Base-by-base conservation (phyloP, 257 asterid genomes). In the Pogostemon cablin region DNA sequence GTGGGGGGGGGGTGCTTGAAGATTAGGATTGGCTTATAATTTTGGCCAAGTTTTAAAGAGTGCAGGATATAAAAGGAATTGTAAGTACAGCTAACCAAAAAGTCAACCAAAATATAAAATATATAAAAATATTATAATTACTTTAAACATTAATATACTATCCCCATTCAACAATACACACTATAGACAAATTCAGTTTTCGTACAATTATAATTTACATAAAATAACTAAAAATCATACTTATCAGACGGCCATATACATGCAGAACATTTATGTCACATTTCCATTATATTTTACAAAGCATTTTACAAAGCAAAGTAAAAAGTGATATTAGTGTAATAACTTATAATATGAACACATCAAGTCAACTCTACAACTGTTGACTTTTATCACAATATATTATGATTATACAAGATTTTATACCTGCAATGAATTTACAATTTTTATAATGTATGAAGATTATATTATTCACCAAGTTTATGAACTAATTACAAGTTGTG, bases 21-120 rank as follows among this genome's bases (percentile, higher is more conserved):
- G 69, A 47, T 10, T 44, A 25, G 15, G 44, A 63, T 49, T 40
- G 32, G 38, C 46, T 59, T 40, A 10, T 54, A 12, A 52, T 35
- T 32, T 69, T 39, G 81, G 66, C 48, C 49, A 65, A 44, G 20
- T 37, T 68, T 52, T 77, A 65, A 43, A 60, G 40, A 37, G 73
- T 5, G 62, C 43, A 5, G 15, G 3, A 63, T 57, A 48, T 47
- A 11, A 66, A 66, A 57, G 52, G 46, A 55, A 69, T 59, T 69
- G 1, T 1, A 68, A 34, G 58, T 65, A 74, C 76, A 62, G 80
- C 80, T 67, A 69, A 53, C 42, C 68, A 46, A 4, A 66, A 75
- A 73, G 86, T 81, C 83, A 81, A 78, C 80, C 44, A 46, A 41
- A 3, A 39, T n/a, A 15, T 7, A 60, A 41, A 41, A 41, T 41